Conservation (phyloP, 1,284 basidiomycete species). For the Mycosarcoma maydis region DNA sequence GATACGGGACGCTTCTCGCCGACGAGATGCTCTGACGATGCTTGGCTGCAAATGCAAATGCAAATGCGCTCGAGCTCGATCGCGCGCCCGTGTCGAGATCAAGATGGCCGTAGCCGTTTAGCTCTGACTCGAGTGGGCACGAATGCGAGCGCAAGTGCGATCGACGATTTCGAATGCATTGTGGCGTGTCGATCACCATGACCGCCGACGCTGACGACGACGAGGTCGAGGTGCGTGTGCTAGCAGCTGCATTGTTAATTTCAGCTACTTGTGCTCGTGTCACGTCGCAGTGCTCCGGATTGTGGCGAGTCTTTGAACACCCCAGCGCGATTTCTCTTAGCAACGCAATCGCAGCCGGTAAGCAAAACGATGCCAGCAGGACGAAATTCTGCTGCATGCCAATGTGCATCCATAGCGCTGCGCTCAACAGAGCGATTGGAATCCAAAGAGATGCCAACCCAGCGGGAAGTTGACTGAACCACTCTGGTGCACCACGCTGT, state of each 20-base stretch:
- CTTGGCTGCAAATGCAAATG: background rate
- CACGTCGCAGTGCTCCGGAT: too few relatives aligned
- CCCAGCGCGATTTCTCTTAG: too few relatives aligned
- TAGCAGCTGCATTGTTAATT: background rate
- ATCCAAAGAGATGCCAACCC: conserved; percentile 6
- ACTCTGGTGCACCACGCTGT: too few relatives aligned
- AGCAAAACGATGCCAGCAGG: conserved; percentile 11
- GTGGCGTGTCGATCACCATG: conserved; percentile 3
- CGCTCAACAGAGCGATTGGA: conserved; percentile 3
- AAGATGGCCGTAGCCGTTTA: conserved; percentile 29
- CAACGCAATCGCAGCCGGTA: conserved; percentile 9
- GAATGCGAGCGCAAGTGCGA: conserved; percentile 21
- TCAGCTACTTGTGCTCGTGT: too few relatives aligned
- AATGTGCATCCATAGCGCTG: conserved; percentile 5
- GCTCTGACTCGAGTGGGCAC: conserved; percentile 14
- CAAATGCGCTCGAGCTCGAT: too few relatives aligned
- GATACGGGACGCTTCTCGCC: conserved; percentile 30
- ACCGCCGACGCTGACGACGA: conserved; percentile 10
- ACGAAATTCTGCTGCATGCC: background rate
- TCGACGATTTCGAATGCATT: conserved; percentile 6
- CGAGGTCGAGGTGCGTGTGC: conserved; percentile 2
- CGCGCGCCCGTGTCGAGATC: too few relatives aligned
- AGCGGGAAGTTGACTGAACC: background rate
- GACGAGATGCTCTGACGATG: conserved; percentile 12
- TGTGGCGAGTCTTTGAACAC: too few relatives aligned